Evolutionary conservation across 2,329 filamentous ascomycete species (phyloP).

Genomic region (Gyromitra esculenta): DNA sequence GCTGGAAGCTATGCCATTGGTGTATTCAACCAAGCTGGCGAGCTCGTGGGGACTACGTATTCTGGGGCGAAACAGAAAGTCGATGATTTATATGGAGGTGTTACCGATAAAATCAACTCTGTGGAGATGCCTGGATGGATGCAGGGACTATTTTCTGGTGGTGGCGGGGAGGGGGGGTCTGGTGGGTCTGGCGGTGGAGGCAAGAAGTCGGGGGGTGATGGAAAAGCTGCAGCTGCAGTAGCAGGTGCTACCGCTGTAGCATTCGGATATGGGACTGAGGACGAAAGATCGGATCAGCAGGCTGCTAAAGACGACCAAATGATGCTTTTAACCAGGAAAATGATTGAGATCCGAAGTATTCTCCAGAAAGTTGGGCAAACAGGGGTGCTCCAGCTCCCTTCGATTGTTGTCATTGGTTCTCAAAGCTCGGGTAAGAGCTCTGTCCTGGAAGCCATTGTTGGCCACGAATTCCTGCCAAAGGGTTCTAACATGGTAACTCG

Average conservation of each 20-base stretch:
- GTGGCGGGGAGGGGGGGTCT: conserved; percentile 58
- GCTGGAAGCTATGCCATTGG: conserved; percentile 81
- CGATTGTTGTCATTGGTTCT: conserved; percentile 98
- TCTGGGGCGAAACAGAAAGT: conserved; percentile 65
- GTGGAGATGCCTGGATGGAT: conserved; percentile 79
- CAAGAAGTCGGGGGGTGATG: conserved; percentile 66
- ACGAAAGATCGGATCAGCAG: conserved; percentile 71
- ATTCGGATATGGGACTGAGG: conserved; percentile 76
- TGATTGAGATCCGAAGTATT: conserved; percentile 97
- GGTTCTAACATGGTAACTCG: conserved; percentile 99
- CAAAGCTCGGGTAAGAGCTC: conserved; percentile 99
- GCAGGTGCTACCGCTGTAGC: conserved; percentile 78
- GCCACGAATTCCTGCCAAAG: conserved; percentile 96
- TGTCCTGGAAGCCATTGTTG: conserved; percentile 94
- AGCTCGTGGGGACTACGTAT: conserved; percentile 69
- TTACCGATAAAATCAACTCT: conserved; percentile 85
- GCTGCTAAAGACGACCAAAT: conserved; percentile 92
- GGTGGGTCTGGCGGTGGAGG: conserved; percentile 58
- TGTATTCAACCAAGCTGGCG: conserved; percentile 76
- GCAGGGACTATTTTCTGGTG: conserved; percentile 70
- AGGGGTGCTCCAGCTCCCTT: conserved; percentile 84
- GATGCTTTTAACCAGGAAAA: conserved; percentile 99
- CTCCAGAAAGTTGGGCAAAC: conserved; percentile 92
- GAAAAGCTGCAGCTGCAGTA: conserved; percentile 69
- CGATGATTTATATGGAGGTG: conserved; percentile 74